Evolutionary conservation across 1,284 basidiomycete species (phyloP), one percentile per base, ranked within the genome.

Genomic region (Vanrija pseudolonga): DNA sequence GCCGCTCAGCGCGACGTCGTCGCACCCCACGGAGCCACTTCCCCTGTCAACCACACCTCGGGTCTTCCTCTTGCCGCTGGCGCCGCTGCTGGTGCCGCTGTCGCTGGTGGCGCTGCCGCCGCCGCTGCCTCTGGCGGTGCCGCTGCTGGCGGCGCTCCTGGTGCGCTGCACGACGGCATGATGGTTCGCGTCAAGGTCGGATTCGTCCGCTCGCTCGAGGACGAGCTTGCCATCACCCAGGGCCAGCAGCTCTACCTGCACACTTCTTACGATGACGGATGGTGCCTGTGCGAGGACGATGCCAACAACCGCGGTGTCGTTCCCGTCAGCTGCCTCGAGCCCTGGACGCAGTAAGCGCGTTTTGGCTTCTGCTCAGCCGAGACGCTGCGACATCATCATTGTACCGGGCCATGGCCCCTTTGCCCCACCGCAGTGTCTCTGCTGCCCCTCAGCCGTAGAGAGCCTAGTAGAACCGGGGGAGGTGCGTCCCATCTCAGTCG

Each of bases 191-290:
- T 75, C 51, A 72, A 69, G 56, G 69, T 73, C 50, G 73, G 71
- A 23, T 77, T 77, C 50, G 69, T 75, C 19, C 61, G 73, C 41
- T 67, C 63, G 20, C 56, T 77, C 28, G 75, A 77, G 47, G 75
- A 77, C 49, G 75, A 77, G 59, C 66, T 76, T 9, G 75, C 72
- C 40, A 71, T 77, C 57, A 62, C 61, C 11, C 73, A 73, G n/a
- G 72, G 68, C 39, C 74, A 77, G 57, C 69, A 73, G 51, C 68
- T 77, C 41, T 73, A 66, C 60, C 65, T 77, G 11, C 71, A 76
- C 63, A 68, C 62, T 50, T 65, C 67, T 18, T 77, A 77, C 60
- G 75, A 77, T 51, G 75, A 77, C 60, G 75, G 73, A 15, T 77
- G 75, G 75, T 66, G 65, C 26, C 62, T 77, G 17, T 77, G 75